Conservation (phyloP, 31 red algal species). For the Bonnemaisonia californica region DNA sequence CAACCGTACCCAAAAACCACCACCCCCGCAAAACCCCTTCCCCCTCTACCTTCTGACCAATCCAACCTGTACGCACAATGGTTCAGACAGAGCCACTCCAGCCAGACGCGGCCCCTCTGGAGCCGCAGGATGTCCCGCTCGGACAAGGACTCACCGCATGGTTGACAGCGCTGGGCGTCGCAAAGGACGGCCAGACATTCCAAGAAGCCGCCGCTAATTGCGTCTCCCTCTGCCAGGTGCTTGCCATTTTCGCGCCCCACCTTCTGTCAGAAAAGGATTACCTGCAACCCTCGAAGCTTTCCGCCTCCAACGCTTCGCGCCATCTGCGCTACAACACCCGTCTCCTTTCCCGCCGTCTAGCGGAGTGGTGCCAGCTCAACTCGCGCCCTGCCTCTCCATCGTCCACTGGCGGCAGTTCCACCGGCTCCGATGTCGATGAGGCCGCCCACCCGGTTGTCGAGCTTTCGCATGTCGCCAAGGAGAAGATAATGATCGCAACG, state of each 20-base stretch:
- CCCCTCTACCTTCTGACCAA: no score
- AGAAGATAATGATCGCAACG: slow-evolving; percentile 16
- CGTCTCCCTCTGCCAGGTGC: slow-evolving; percentile 47
- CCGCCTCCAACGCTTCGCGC: slow-evolving; percentile 41
- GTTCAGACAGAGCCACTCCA: no score
- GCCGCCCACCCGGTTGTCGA: slow-evolving; percentile 29
- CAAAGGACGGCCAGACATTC: slow-evolving; percentile 13
- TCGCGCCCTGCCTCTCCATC: slow-evolving; percentile 1
- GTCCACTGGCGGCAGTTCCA: not conserved
- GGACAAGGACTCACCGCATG: slow-evolving; percentile 42
- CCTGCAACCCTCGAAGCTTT: slow-evolving; percentile 20
- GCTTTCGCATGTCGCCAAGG: slow-evolving; percentile 11
- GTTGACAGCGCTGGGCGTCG: slow-evolving; percentile 43
- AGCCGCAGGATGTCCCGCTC: no score
- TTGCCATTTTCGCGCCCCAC: slow-evolving; percentile 43
- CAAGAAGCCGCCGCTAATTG: slow-evolving; percentile 29
- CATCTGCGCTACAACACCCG: slow-evolving; percentile 70
- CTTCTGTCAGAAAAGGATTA: slow-evolving; percentile 44
- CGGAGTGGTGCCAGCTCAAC: slow-evolving; percentile 33
- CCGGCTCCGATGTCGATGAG: not conserved
- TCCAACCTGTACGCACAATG: no score
- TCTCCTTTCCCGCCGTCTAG: slow-evolving; percentile 34
- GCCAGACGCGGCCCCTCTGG: no score
- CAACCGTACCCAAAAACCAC: no score
- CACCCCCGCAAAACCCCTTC: no score